These are phyloP conservation scores for Dactylorhiza incarnata DNA, from an alignment of 106 monocot species.

Conservation along the genomic window DNA sequence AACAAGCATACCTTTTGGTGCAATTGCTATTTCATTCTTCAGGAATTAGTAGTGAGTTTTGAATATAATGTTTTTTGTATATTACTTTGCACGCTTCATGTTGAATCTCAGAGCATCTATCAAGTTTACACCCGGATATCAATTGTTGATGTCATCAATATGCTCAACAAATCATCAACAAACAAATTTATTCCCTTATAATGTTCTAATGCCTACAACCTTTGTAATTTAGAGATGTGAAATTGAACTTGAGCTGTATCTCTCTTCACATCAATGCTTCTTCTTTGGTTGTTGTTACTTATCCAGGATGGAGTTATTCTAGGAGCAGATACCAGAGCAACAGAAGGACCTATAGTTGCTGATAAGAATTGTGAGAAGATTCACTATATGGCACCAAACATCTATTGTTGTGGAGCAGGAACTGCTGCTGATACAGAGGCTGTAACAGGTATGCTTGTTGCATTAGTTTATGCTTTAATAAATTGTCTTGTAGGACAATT, in stretches of 20 bases:
- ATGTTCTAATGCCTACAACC: background rate
- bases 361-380: slow-evolving; percentile 99
- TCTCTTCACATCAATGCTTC: background rate
- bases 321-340: slow-evolving; percentile 97
- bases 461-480: background rate
- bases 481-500: background rate
- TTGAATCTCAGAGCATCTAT: background rate
- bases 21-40: background rate
- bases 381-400: slow-evolving; percentile 98
- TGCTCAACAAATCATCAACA: background rate
- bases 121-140: background rate
- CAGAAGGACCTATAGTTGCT: slow-evolving; percentile 97
- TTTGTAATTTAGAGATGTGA: background rate
- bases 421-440: slow-evolving; percentile 99
- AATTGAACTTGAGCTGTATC: background rate
- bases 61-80: background rate
- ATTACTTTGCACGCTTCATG: background rate
- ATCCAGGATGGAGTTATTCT: slow-evolving; percentile 93
- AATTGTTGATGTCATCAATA: background rate
- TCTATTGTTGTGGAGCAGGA: slow-evolving; percentile 98
- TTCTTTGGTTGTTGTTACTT: background rate
- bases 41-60: background rate
- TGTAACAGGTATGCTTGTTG: slow-evolving; percentile 56
- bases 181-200: background rate
- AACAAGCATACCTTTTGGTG: background rate